Conservation (phyloP, 2,329 filamentous ascomycete species). For the Colletotrichum cordylinicola region DNA sequence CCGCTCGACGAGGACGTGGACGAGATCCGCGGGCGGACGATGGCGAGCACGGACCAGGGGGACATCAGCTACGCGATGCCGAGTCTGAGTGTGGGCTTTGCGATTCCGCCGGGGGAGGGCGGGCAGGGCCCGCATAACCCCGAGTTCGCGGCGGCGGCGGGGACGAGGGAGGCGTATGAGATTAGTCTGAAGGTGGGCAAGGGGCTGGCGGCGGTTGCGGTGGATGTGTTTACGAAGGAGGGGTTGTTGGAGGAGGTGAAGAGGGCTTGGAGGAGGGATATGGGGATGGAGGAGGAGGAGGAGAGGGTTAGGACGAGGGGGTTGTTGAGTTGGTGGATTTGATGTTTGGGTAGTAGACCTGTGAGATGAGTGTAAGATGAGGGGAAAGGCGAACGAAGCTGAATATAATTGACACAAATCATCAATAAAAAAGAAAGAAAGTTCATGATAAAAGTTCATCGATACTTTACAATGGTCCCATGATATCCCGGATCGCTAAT, state of each 20-base stretch:
- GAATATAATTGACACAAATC: background rate
- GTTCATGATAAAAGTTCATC: background rate
- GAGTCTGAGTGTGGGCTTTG: slow-evolving; percentile 57
- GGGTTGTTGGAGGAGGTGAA: slow-evolving; percentile 26
- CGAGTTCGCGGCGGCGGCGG: slow-evolving; percentile 27
- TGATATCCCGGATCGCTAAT: background rate
- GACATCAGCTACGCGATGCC: slow-evolving; percentile 64
- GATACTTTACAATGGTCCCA: background rate
- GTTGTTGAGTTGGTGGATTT: background rate
- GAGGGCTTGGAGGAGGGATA: slow-evolving; percentile 27
- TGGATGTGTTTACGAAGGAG: slow-evolving; percentile 25
- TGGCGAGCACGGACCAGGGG: slow-evolving; percentile 65
- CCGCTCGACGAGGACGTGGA: slow-evolving; percentile 44
- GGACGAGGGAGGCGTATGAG: slow-evolving; percentile 25
- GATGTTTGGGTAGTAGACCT: rapidly evolving
- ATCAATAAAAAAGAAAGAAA: background rate
- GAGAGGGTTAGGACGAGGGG: background rate
- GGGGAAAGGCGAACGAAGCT: background rate
- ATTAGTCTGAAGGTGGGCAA: slow-evolving; percentile 27
- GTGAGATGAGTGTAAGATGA: background rate
- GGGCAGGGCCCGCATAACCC: slow-evolving; percentile 26
- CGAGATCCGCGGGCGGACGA: slow-evolving; percentile 45
- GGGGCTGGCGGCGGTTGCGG: slow-evolving; percentile 27
- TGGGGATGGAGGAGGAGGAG: slow-evolving; percentile 7
- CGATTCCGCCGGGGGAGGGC: slow-evolving; percentile 45